Evolutionary conservation across 1,284 basidiomycete genomes (phyloP).

Genomic region (Neolentinus lepideus): DNA sequence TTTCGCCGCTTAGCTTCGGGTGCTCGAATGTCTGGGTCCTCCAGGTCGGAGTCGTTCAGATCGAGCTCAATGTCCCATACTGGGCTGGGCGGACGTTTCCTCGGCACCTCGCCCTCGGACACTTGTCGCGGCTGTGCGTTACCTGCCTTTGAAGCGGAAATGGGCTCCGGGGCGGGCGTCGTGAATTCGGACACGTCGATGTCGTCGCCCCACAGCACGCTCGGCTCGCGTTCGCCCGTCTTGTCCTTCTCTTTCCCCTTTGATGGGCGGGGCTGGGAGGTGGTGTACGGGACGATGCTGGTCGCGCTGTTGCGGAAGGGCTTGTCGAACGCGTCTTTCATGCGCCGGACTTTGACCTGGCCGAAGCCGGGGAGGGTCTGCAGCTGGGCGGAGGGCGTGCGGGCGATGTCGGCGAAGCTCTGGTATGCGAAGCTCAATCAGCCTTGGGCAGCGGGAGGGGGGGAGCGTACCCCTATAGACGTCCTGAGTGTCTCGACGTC

Average conservation of each 20-base stretch:
- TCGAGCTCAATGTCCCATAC: conserved; percentile 59
- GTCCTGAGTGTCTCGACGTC: conserved; percentile 92
- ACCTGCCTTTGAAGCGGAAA: too few relatives aligned
- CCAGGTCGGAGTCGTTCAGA: conserved; percentile 25
- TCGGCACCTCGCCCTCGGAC: background rate
- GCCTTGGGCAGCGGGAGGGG: background rate
- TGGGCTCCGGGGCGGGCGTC: conserved; percentile 10
- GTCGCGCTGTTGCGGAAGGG: conserved; percentile 65
- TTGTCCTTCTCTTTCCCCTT: conserved; percentile 6
- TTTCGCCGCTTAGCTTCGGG: background rate
- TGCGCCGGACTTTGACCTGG: conserved; percentile 85
- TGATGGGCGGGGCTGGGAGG: conserved; percentile 1
- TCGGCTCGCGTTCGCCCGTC: conserved; percentile 15
- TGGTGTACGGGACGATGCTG: conserved; percentile 28
- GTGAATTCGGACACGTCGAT: conserved; percentile 25
- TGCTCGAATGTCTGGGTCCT: conserved; percentile 8
- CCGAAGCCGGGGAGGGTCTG: conserved; percentile 89
- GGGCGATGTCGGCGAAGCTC: conserved; percentile 81
- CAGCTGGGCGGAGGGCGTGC: conserved; percentile 68
- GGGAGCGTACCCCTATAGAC: conserved; percentile 78
- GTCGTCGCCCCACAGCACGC: conserved; percentile 32
- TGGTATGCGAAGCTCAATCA: conserved; percentile 22
- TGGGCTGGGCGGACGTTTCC: conserved; percentile 32
- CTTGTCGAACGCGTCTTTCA: conserved; percentile 74
- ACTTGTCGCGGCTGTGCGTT: conserved; percentile 6